Percentiles rank a stretch among this genome's conserved stretches.
Conservation (phyloP, 2,329 filamentous ascomycete species). For the Pestalotiopsis sp. region DNA sequence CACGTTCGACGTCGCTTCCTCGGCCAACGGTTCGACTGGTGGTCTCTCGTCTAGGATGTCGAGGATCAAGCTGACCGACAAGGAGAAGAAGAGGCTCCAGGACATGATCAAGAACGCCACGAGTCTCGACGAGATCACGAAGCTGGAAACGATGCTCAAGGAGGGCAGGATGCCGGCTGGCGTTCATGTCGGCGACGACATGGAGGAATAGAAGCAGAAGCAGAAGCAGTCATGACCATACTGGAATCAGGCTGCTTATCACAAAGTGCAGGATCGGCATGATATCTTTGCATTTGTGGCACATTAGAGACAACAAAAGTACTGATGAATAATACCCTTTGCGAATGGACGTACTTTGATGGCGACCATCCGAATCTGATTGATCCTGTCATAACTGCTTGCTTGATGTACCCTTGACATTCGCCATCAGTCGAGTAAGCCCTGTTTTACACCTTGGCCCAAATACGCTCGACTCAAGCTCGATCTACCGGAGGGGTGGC, state of each 20-base stretch:
- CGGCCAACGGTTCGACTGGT: conserved; percentile 45
- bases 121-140: conserved; percentile 86
- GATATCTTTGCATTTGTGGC: neutral
- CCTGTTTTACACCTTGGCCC: no score
- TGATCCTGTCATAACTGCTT: neutral
- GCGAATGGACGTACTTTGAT: neutral
- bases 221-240: neutral
- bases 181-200: conserved; percentile 57
- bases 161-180: conserved; percentile 83
- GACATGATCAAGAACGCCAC: conserved; percentile 87
- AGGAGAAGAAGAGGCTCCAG: conserved; percentile 83
- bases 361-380: neutral
- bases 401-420: neutral
- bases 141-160: conserved; percentile 87
- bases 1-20: conserved; percentile 63
- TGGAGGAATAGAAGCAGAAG: conserved; percentile 57
- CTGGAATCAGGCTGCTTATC: neutral
- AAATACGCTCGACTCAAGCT: neutral
- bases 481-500: neutral
- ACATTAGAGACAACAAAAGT: neutral
- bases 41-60: conserved; percentile 65
- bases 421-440: no score
- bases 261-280: neutral
- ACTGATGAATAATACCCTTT: neutral
- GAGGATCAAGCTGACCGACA: conserved; percentile 82